phyloP scores from a whole-genome alignment of 306 rosid species.

The Sesbania bispinosa region DNA sequence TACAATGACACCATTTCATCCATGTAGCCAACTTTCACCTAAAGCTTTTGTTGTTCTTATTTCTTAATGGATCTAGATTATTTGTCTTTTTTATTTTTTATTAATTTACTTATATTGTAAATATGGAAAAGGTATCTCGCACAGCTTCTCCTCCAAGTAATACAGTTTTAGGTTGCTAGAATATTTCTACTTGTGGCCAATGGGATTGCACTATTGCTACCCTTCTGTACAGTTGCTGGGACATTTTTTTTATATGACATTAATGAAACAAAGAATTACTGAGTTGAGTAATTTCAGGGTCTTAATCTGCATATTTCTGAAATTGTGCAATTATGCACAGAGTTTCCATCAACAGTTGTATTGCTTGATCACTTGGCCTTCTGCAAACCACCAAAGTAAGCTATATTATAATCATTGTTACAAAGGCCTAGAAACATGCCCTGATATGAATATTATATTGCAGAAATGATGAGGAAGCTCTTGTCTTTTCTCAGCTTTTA shows the following conservation, averaged over 20 bases:
- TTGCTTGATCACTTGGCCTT: slow-evolving; percentile 85
- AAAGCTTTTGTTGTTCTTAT: not conserved
- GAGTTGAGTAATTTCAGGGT: slow-evolving; percentile 51
- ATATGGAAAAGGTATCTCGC: not conserved
- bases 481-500: slow-evolving; percentile 58
- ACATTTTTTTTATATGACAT: not conserved
- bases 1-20: not conserved
- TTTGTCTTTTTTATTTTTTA: not conserved
- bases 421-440: not conserved
- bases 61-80: not conserved
- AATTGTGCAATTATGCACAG: slow-evolving; percentile 71
- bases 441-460: slow-evolving; percentile 29
- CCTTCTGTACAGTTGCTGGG: not conserved
- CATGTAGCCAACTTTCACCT: not conserved
- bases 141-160: not conserved
- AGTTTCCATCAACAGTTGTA: slow-evolving; percentile 76
- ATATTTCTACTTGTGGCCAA: not conserved
- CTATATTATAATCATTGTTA: not conserved
- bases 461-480: slow-evolving; percentile 73
- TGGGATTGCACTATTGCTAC: slow-evolving; percentile 15
- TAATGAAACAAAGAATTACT: slow-evolving; percentile 5
- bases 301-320: slow-evolving; percentile 70
- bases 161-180: not conserved
- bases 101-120: not conserved
- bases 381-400: slow-evolving; percentile 86